phyloP scores from a whole-genome alignment of 2,329 filamentous ascomycete genomes.

The Zelopaecilomyces penicillatus region DNA sequence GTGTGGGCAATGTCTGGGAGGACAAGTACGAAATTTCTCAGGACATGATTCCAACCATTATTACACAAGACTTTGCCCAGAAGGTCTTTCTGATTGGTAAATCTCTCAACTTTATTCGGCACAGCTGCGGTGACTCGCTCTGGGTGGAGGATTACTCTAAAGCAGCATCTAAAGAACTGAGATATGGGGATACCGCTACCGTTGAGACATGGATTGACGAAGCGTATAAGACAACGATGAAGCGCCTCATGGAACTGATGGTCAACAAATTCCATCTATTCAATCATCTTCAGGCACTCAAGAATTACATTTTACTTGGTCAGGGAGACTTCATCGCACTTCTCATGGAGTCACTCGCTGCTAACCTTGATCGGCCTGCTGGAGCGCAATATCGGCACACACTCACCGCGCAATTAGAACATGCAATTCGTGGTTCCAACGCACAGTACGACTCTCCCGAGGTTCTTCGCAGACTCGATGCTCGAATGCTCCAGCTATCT shows the following conservation, averaged over 20 bases:
- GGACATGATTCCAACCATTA: slow-evolving; percentile 85
- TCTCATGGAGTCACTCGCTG: slow-evolving; percentile 90
- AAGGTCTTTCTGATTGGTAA: slow-evolving; percentile 98
- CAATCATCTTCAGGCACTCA: slow-evolving; percentile 82
- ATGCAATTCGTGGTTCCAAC: slow-evolving; percentile 93
- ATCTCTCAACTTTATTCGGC: slow-evolving; percentile 94
- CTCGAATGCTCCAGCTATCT: slow-evolving; percentile 94
- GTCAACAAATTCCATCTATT: slow-evolving; percentile 91
- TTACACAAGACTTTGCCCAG: slow-evolving; percentile 86
- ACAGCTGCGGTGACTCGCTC: slow-evolving; percentile 84
- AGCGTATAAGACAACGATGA: slow-evolving; percentile 97
- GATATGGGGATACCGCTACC: slow-evolving; percentile 86
- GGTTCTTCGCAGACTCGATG: slow-evolving; percentile 82
- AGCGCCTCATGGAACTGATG: slow-evolving; percentile 87
- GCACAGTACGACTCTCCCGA: slow-evolving; percentile 92
- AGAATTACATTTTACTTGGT: slow-evolving; percentile 88
- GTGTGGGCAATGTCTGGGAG: slow-evolving; percentile 90
- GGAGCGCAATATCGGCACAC: slow-evolving; percentile 95
- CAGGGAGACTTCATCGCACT: slow-evolving; percentile 96
- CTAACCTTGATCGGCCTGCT: slow-evolving; percentile 90
- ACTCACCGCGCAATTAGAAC: slow-evolving; percentile 92
- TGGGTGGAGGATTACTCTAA: slow-evolving; percentile 98
- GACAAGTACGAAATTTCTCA: slow-evolving; percentile 87
- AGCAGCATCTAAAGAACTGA: slow-evolving; percentile 80
- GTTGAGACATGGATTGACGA: slow-evolving; percentile 92